Conservation (phyloP, 495 filamentous ascomycete genomes). For the Bacidia rubella region DNA sequence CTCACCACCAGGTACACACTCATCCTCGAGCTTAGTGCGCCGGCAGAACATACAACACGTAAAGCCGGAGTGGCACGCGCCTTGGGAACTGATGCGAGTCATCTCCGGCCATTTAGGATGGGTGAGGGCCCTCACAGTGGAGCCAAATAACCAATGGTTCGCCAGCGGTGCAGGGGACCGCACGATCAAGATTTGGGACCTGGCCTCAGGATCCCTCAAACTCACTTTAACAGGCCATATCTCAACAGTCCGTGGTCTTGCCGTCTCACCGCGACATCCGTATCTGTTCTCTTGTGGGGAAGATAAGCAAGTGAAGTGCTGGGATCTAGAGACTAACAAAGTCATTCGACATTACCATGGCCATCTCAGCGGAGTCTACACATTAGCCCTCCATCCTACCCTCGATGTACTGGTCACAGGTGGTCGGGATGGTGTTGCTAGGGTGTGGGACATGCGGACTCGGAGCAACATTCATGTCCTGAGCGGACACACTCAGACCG, state of each 20-base stretch:
- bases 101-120: slow-evolving; percentile 95
- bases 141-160: slow-evolving; percentile 97
- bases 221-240: slow-evolving; percentile 95
- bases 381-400: slow-evolving; percentile 78
- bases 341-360: slow-evolving; percentile 98
- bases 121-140: slow-evolving; percentile 82
- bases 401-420: slow-evolving; percentile 91
- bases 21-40: slow-evolving; percentile 47
- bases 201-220: slow-evolving; percentile 68
- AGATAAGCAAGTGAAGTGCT: slow-evolving; percentile 99
- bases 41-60: slow-evolving; percentile 57
- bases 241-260: slow-evolving; percentile 85
- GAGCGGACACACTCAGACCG: slow-evolving; percentile 75
- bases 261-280: slow-evolving; percentile 85
- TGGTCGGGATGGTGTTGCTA: slow-evolving; percentile 81
- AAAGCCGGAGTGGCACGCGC: slow-evolving; percentile 86
- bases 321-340: slow-evolving; percentile 97
- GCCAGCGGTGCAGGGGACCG: slow-evolving; percentile 90
- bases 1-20: slow-evolving; percentile 15
- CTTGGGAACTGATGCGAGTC: slow-evolving; percentile 97
- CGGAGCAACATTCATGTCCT: slow-evolving; percentile 90
- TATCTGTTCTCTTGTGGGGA: slow-evolving; percentile 97
- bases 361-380: slow-evolving; percentile 92
- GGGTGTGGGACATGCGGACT: slow-evolving; percentile 99
- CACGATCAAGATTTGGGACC: slow-evolving; percentile 98